phyloP scores from a whole-genome alignment of 2,329 filamentous ascomycete species.

The Dactylonectria estremocensis region DNA sequence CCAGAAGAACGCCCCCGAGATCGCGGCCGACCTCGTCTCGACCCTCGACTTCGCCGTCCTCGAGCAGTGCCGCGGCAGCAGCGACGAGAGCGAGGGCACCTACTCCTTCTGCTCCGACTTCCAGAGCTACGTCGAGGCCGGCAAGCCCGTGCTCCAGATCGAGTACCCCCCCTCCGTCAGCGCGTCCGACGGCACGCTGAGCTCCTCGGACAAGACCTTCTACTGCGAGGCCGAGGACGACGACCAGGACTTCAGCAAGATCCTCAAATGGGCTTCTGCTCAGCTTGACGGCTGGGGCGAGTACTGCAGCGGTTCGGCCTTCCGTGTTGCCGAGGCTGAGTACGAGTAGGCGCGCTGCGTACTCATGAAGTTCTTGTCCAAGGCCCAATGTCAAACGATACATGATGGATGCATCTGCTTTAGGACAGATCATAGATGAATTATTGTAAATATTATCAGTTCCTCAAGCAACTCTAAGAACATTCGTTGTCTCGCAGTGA shows the following conservation, averaged over 20 bases:
- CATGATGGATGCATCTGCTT: neutral
- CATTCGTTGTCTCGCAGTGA: neutral
- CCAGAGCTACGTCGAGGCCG: conserved; percentile 47
- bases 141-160: conserved; percentile 53
- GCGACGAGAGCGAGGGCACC: conserved; percentile 34
- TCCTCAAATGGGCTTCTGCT: conserved; percentile 52
- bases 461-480: neutral
- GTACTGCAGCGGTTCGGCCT: conserved; percentile 48
- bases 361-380: neutral
- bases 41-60: conserved; percentile 55
- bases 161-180: conserved; percentile 52
- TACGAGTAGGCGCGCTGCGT: conserved; percentile 25
- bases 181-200: conserved; percentile 40
- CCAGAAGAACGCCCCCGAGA: conserved; percentile 53
- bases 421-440: neutral
- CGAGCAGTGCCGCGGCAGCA: conserved; percentile 53
- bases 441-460: conserved; percentile 3
- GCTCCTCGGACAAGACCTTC: conserved; percentile 43
- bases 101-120: conserved; percentile 51
- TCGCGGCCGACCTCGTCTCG: conserved; percentile 44
- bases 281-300: conserved; percentile 53
- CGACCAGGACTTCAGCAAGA: conserved; percentile 51
- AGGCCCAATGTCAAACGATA: neutral
- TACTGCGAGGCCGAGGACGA: conserved; percentile 46
- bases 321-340: conserved; percentile 44